These are phyloP conservation scores for Wickerhamiella nectarea DNA, from an alignment of 805 yeast genomes.

Conservation along the genomic window DNA sequence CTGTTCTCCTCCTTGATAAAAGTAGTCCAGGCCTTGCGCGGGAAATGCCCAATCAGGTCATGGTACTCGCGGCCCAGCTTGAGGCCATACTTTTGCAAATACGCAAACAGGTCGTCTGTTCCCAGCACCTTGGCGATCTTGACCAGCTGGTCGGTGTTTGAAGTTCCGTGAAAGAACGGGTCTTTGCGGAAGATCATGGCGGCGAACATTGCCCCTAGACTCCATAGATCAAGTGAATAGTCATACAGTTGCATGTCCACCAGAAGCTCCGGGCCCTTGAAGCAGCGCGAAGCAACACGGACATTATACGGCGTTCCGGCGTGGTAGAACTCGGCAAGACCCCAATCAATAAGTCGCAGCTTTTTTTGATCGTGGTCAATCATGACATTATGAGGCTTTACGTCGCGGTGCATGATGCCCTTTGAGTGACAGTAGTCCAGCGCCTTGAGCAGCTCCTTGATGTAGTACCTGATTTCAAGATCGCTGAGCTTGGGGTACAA, in stretches of 20 bases:
- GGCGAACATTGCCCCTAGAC: conserved; percentile 83
- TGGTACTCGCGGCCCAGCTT: conserved; percentile 67
- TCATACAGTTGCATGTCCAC: conserved; percentile 76
- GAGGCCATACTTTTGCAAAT: conserved; percentile 55
- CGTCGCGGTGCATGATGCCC: conserved; percentile 93
- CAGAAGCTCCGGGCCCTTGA: conserved; percentile 82
- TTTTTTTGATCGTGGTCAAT: conserved; percentile 55
- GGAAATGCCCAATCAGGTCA: conserved; percentile 51
- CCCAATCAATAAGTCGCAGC: conserved; percentile 84
- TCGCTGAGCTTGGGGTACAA: conserved; percentile 70
- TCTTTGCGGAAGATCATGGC: conserved; percentile 78
- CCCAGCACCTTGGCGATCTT: conserved; percentile 83
- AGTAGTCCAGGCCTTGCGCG: conserved; percentile 74
- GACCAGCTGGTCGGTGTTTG: conserved; percentile 82
- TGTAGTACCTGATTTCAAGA: conserved; percentile 66
- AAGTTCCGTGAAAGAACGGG: conserved; percentile 85
- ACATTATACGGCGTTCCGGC: conserved; percentile 82
- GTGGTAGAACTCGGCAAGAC: conserved; percentile 85
- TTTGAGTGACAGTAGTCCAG: conserved; percentile 80
- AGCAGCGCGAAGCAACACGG: conserved; percentile 81
- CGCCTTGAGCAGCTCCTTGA: conserved; percentile 68
- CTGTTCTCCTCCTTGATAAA: conserved; percentile 60
- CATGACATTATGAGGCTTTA: conserved; percentile 88
- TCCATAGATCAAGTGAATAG: conserved; percentile 82
- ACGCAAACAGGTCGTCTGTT: conserved; percentile 55